Conservation (phyloP, 192 early-diverging fungal genomes). For the Allomyces arbusculus region DNA sequence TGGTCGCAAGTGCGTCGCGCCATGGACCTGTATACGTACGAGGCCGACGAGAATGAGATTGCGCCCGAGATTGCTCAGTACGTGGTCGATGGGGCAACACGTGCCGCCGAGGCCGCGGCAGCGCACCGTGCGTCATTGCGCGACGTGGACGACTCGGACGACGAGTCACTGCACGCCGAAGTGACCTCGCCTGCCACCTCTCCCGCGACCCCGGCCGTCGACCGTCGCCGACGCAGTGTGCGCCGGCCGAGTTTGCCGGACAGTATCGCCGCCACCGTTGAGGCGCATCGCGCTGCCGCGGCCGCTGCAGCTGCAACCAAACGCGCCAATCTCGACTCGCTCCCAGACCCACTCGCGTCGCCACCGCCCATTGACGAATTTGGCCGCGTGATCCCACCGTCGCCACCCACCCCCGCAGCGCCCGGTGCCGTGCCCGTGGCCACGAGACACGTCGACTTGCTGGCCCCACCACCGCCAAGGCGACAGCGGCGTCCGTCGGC, state of each 20-base stretch:
- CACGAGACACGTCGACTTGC: slow-evolving; percentile 3
- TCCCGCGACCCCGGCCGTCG: slow-evolving; percentile 12
- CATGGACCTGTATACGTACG: slow-evolving; percentile 65
- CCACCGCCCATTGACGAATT: not conserved
- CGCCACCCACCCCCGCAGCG: not conserved
- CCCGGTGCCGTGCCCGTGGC: slow-evolving; percentile 3
- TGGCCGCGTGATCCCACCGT: not conserved
- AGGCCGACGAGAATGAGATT: slow-evolving; percentile 57
- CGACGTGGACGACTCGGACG: slow-evolving; percentile 1
- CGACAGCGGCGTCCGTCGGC: slow-evolving; percentile 2
- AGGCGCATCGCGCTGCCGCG: not conserved
- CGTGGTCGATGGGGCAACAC: slow-evolving; percentile 47
- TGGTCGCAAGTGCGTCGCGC: slow-evolving; percentile 48
- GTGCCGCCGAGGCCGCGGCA: slow-evolving; percentile 20
- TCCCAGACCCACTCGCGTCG: not conserved
- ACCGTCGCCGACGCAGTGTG: slow-evolving; percentile 13
- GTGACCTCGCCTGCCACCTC: not conserved
- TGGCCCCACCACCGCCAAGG: slow-evolving; percentile 3
- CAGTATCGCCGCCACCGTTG: not conserved
- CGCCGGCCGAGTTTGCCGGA: slow-evolving; percentile 10
- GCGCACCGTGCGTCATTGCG: slow-evolving; percentile 9
- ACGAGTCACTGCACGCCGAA: not conserved
- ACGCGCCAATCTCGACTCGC: not conserved
- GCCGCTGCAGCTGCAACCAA: not conserved
- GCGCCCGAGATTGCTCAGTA: slow-evolving; percentile 55